Evolutionary conservation across 768 basidiomycete species (phyloP), one percentile per base, ranked within the genome.

Genomic region (Crucibulum laeve): DNA sequence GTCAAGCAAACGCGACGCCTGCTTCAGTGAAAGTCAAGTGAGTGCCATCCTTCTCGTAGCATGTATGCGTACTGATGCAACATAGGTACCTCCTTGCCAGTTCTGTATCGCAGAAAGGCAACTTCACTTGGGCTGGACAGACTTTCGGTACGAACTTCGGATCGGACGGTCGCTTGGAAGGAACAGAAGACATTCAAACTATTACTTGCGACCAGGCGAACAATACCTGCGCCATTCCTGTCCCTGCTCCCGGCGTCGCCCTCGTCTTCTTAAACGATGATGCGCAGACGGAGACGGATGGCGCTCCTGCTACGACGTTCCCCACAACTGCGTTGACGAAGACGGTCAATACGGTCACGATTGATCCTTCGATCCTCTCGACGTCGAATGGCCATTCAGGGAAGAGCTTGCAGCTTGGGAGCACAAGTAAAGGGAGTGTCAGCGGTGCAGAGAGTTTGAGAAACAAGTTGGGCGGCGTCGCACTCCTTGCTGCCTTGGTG

Each of bases 61-160:
- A 18, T 10, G 19, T 18, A 14, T 3, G 18, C 19, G 4, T 21
- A 3, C 13, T 10, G 17, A 18, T 43, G 19, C 5, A 13, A 18
- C 36, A 30, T 36, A 80, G 81, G 53, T 87, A 83, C 53, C 67
- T 86, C 21, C 46, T 53, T 0, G 82, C 86, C 0, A 54, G 66
- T 0, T 74, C 75, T 1, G 80, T 87, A 3, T 64, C 76, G 1
- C 74, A 79, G 45, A 82, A 77, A 54, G 69, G 65, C 41, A 80
- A 86, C 53, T 78, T 89, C 45, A 82, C 79, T 0, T 91, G 88
- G 87, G 88, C 84, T 3, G 79, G 80, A 4, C 89, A 87, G 76
- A 86, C 83, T 0, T 76, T 81, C 35, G 83, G 82, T 5, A 71
- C 69, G 32, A 65, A 67, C 18, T 82, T 83, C 51, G 64, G 75